Percentiles rank a stretch among this genome's conserved stretches.
These are phyloP conservation scores for Citrus hindsii DNA, from an alignment of 345 rosid genomes.

Conservation along the genomic window DNA sequence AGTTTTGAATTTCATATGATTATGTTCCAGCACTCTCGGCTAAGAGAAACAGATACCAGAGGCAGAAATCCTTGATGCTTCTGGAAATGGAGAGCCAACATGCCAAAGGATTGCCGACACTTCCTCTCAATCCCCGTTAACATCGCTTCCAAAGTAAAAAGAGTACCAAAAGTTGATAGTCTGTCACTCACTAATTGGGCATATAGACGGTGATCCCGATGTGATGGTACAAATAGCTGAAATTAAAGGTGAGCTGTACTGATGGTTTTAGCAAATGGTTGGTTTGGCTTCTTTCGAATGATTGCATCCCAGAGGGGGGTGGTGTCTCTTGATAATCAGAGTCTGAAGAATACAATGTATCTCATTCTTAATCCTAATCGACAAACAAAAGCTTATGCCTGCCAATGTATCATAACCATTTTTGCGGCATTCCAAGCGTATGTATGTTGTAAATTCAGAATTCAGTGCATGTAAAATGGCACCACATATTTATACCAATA, in stretches of 20 bases:
- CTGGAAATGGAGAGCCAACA: slow-evolving; percentile 97
- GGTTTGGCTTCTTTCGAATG: slow-evolving; percentile 26
- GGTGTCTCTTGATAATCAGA: slow-evolving; percentile 20
- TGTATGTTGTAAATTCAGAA: slow-evolving; percentile 2
- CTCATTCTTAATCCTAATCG: slow-evolving; percentile 8
- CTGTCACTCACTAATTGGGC: slow-evolving; percentile 14
- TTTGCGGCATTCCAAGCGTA: slow-evolving; percentile 19
- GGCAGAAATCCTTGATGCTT: slow-evolving; percentile 90
- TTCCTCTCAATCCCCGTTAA: slow-evolving; percentile 61
- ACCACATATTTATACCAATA: slow-evolving; percentile 11
- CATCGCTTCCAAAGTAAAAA: slow-evolving; percentile 8
- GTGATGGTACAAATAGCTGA: slow-evolving; percentile 18
- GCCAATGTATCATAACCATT: slow-evolving; percentile 26
- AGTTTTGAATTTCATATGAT: background rate
- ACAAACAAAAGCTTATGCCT: slow-evolving; percentile 17
- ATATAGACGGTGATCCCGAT: slow-evolving; percentile 20
- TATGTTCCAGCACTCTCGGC: slow-evolving; percentile 66
- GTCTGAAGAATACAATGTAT: slow-evolving; percentile 30
- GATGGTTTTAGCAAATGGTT: slow-evolving; percentile 9
- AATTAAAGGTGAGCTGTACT: slow-evolving; percentile 12
- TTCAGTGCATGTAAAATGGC: slow-evolving; percentile 22
- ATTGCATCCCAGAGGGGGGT: slow-evolving; percentile 1
- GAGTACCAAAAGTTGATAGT: slow-evolving; percentile 11
- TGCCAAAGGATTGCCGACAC: slow-evolving; percentile 80
- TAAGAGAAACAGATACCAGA: slow-evolving; percentile 86